Evolutionary conservation across 768 basidiomycete genomes (phyloP), one percentile per base, ranked within the genome.

Genomic region (Rhizopogon salebrosus): DNA sequence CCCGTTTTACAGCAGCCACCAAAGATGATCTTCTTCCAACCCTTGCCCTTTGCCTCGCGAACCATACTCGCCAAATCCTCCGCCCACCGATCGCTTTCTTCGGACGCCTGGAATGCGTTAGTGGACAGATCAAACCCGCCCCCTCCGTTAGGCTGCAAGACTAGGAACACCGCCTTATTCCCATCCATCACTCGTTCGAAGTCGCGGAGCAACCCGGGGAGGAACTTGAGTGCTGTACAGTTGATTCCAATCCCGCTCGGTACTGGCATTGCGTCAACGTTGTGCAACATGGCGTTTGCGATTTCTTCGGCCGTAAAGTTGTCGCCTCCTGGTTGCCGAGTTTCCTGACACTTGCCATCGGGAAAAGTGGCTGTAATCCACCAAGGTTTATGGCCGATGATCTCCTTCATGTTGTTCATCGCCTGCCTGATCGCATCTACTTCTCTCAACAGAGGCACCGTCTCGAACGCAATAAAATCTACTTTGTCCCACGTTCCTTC

Each of bases 381-480:
- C 85, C 87, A 92, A 31, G 77, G 78, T 64, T 89, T 89, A 14
- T 20, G 20, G 6, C 20, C 6, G 31, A 34, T 23, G 22, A 3
- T 46, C 9, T 46, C 45, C 14, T n/a, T 46, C 31, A 34, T 16
- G 23, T 34, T 23, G 9, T 34, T 0, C 58, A 58, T 60, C 3
- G 88, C 87, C 10, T 67, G 68, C 45, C 87, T 72, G 56, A 92
- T 83, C 13, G 85, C 87, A 20, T 64, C 64, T 4, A 87, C 73
- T 64, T 92, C 91, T 34, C 82, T 70, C 7, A 76, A 62, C 3
- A 90, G 71, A 0, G 90, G 87, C 4, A 92, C 70, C 0, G 89
- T 92, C 73, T 92, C 91, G 63, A 92, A 92, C 10, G 84, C 85
- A 45, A 92, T 57, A 54, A 74, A 78, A 51, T 87, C 83, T 49